phyloP scores from a whole-genome alignment of 2,329 filamentous ascomycete species.

The Epichloe scottii region DNA sequence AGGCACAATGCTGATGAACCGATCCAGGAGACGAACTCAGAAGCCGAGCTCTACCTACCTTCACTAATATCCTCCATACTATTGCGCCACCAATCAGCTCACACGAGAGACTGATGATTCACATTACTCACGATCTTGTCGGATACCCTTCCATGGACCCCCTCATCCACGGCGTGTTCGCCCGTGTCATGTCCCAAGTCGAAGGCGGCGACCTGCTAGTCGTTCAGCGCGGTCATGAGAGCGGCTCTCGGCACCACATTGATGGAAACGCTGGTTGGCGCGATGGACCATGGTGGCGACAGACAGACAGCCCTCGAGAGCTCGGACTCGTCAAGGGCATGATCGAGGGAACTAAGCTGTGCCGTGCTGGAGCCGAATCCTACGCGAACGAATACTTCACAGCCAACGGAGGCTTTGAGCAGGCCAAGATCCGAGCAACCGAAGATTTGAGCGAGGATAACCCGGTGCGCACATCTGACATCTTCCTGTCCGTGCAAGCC shows the following conservation, averaged over 20 bases:
- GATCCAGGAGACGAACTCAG: conserved; percentile 69
- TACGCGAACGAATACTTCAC: conserved; percentile 81
- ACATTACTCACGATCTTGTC: conserved; percentile 90
- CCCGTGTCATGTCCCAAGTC: conserved; percentile 95
- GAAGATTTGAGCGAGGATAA: conserved; percentile 73
- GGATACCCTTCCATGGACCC: conserved; percentile 92
- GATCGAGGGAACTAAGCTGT: conserved; percentile 81
- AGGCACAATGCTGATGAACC: not conserved
- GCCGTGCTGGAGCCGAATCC: conserved; percentile 74
- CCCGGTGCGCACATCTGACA: conserved; percentile 81
- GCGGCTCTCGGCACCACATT: conserved; percentile 50
- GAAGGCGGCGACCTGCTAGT: conserved; percentile 93
- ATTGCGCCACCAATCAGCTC: conserved; percentile 93
- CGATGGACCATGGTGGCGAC: conserved; percentile 94
- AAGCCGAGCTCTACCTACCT: conserved; percentile 80
- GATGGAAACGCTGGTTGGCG: conserved; percentile 62
- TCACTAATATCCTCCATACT: conserved; percentile 88
- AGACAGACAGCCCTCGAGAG: conserved; percentile 54
- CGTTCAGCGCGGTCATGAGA: conserved; percentile 84
- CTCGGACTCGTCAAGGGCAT: conserved; percentile 70
- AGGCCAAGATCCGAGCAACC: conserved; percentile 66
- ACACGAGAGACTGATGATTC: conserved; percentile 92
- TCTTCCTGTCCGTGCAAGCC: conserved; percentile 92
- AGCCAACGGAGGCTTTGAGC: conserved; percentile 63
- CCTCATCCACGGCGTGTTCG: conserved; percentile 82